These are phyloP conservation scores for Sphagnum contortum DNA, from an alignment of 225 moss, liverwort and hornwort genomes.

Conservation along the genomic window DNA sequence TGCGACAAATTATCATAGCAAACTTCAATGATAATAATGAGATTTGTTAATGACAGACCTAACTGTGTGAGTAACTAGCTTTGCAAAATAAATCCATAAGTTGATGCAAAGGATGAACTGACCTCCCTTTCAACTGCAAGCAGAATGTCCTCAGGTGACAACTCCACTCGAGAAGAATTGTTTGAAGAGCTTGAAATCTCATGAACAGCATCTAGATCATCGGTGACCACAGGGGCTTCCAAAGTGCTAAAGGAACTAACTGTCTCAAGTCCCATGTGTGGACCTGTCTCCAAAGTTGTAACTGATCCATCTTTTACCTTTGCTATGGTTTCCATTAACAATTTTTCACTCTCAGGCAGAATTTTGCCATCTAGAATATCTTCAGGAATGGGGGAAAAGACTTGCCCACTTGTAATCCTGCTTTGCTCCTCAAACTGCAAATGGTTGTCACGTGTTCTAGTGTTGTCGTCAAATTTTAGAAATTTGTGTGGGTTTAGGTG, in stretches of 20 bases:
- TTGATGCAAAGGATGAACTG: not conserved
- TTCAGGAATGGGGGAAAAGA: conserved; percentile 7
- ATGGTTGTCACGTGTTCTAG: not conserved
- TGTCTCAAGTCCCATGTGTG: conserved; percentile 6
- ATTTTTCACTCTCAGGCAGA: conserved; percentile 11
- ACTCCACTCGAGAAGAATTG: not conserved
- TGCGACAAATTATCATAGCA: not conserved
- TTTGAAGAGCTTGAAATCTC: not conserved
- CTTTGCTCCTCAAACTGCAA: conserved; percentile 7
- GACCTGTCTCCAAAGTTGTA: conserved; percentile 6
- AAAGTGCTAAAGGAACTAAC: conserved; percentile 8
- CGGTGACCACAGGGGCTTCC: conserved; percentile 6
- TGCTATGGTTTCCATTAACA: conserved; percentile 9
- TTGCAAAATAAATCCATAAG: too few relatives aligned
- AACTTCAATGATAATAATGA: not conserved
- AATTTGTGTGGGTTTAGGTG: too few relatives aligned
- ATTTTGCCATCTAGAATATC: conserved; percentile 9
- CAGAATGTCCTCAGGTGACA: conserved; percentile 24
- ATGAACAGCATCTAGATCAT: not conserved
- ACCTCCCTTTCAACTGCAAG: conserved; percentile 28
- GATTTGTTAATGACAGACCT: too few relatives aligned
- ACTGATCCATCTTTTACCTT: conserved; percentile 13
- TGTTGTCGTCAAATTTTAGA: too few relatives aligned
- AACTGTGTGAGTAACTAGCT: too few relatives aligned
- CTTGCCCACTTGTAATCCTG: conserved; percentile 5